Percentiles rank a stretch among this genome's conserved stretches.
Evolutionary conservation across 1,139 yeast species (phyloP).

Genomic region (Saccharomyces hybrid): DNA sequence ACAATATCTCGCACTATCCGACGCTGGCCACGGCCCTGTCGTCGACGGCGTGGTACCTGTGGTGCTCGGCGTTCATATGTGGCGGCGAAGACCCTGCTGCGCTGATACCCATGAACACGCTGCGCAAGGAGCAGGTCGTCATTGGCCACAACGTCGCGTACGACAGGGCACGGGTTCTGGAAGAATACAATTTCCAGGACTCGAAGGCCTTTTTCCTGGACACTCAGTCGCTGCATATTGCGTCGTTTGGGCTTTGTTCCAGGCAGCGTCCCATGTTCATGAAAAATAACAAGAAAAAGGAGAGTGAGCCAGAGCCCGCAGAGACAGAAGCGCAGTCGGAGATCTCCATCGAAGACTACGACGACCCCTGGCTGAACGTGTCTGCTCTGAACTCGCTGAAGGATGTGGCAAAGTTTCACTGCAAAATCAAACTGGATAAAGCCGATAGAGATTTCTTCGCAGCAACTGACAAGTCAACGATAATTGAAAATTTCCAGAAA

Average conservation of each 20-base stretch:
- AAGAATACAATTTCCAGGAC: conserved; percentile 65
- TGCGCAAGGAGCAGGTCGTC: conserved; percentile 44
- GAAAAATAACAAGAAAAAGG: conserved; percentile 43
- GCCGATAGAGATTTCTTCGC: conserved; percentile 57
- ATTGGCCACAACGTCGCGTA: conserved; percentile 88
- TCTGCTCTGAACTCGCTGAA: conserved; percentile 78
- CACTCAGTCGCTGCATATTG: conserved; percentile 89
- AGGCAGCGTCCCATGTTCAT: conserved; percentile 79
- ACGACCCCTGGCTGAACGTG: conserved; percentile 68
- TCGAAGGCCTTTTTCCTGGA: conserved; percentile 77
- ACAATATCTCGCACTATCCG: conserved; percentile 66
- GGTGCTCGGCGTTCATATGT: conserved; percentile 83
- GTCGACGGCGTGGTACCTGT: conserved; percentile 78
- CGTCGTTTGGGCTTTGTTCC: conserved; percentile 87
- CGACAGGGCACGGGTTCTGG: conserved; percentile 78
- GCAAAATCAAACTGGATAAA: conserved; percentile 64
- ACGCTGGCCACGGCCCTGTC: conserved; percentile 80
- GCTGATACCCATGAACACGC: conserved; percentile 63
- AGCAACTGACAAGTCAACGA: conserved; percentile 44
- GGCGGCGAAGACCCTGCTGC: conserved; percentile 49
- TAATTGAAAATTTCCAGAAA: conserved; percentile 50
- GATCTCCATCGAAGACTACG: conserved; percentile 18
- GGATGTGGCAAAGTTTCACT: conserved; percentile 75
- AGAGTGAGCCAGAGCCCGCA: conserved; percentile 12
- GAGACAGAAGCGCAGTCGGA: conserved; percentile 10